Evolutionary conservation across 2,329 filamentous ascomycete genomes (phyloP).

Genomic region (Lasiodiplodia hormozganensis): DNA sequence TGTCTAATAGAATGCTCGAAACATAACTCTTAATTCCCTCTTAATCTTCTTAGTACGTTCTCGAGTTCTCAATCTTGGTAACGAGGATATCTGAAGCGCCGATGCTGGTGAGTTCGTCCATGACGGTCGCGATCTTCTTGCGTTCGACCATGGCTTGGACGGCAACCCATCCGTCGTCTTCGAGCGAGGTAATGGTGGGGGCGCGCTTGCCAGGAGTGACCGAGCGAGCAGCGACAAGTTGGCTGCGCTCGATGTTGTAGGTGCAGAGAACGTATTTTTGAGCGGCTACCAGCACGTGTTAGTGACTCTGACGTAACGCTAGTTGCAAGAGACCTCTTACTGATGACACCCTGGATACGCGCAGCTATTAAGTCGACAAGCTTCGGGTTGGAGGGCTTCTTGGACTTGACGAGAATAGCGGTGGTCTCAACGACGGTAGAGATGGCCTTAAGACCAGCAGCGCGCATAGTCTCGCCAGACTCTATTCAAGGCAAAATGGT

Average conservation of each 20-base stretch:
- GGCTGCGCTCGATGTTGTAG: conserved; percentile 84
- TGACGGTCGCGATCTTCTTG: conserved; percentile 81
- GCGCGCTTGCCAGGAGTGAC: conserved; percentile 95
- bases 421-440: conserved; percentile 89
- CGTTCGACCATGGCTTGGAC: conserved; percentile 92
- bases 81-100: conserved; percentile 88
- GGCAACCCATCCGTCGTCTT: conserved; percentile 92
- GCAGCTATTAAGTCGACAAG: conserved; percentile 84
- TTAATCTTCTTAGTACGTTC: conserved; percentile 39
- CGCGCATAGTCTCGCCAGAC: conserved; percentile 98
- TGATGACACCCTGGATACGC: conserved; percentile 92
- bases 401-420: conserved; percentile 91
- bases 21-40: neutral
- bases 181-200: conserved; percentile 87
- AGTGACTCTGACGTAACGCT: conserved; percentile 32
- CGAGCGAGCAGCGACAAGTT: conserved; percentile 70
- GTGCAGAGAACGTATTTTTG: conserved; percentile 94
- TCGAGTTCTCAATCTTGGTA: conserved; percentile 82
- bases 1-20: neutral
- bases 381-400: conserved; percentile 77
- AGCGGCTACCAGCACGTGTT: conserved; percentile 62
- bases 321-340: conserved; percentile 50
- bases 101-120: conserved; percentile 80
- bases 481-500: conserved; percentile 61
- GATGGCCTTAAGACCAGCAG: conserved; percentile 90